Evolutionary conservation across 139 green algal species (phyloP).

Genomic region (Closterium sp.): DNA sequence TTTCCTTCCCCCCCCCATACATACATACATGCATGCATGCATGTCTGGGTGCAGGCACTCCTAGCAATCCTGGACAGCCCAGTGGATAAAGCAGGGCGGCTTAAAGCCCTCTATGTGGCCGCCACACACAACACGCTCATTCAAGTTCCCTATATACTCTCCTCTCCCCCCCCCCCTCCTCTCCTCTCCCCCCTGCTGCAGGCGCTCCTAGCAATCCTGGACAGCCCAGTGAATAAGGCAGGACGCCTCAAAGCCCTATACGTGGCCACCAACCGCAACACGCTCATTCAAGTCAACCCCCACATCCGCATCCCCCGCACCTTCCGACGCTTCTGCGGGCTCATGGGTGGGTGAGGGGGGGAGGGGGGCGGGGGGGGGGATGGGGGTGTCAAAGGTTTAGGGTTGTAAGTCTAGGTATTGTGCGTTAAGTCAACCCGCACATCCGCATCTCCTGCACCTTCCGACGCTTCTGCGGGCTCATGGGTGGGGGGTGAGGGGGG

Average conservation of each 20-base stretch:
- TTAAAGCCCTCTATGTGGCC: conserved; percentile 83
- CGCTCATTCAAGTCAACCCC: conserved; percentile 90
- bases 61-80: conserved; percentile 91
- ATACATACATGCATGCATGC: too few relatives aligned
- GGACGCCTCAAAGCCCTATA: conserved; percentile 86
- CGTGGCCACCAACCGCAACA: conserved; percentile 86
- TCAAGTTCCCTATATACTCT: too few relatives aligned
- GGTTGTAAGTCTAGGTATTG: too few relatives aligned
- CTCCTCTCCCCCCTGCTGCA: conserved; percentile 39
- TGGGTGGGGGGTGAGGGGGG: too few relatives aligned
- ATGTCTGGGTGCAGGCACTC: conserved; percentile 69
- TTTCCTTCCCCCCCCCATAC: too few relatives aligned
- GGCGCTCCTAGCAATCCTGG: conserved; percentile 87
- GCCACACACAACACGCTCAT: neutral
- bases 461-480: conserved; percentile 79
- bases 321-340: conserved; percentile 89
- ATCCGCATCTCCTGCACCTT: conserved; percentile 91
- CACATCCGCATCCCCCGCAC: conserved; percentile 89
- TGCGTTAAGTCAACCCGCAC: conserved; percentile 77
- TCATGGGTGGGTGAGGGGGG: conserved; percentile 66
- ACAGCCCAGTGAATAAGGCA: conserved; percentile 93
- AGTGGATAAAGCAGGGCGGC: conserved; percentile 85
- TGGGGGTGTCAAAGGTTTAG: too few relatives aligned
- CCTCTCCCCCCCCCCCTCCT: too few relatives aligned
- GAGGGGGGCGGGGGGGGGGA: neutral